Conservation (phyloP, 2,329 filamentous ascomycete genomes). For the Fusarium torreyae region DNA sequence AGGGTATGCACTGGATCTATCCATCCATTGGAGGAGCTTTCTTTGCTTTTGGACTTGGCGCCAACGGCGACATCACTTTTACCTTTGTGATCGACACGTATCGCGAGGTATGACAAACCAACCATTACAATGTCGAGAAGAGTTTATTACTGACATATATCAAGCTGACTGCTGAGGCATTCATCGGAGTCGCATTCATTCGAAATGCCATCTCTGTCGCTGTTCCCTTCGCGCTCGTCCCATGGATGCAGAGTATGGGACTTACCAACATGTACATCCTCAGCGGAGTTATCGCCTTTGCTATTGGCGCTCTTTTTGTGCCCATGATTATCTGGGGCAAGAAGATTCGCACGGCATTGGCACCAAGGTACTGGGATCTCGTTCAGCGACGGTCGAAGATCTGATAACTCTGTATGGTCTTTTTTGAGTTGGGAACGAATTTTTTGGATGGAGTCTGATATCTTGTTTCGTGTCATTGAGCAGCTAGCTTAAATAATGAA, state of each 20-base stretch:
- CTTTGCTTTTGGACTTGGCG: slow-evolving; percentile 58
- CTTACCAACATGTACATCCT: slow-evolving; percentile 51
- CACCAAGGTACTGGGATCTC: slow-evolving; percentile 46
- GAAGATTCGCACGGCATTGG: slow-evolving; percentile 42
- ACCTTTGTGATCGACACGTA: slow-evolving; percentile 58
- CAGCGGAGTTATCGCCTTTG: slow-evolving; percentile 44
- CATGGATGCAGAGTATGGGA: slow-evolving; percentile 53
- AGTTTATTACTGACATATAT: background rate
- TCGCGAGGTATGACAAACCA: slow-evolving; percentile 36
- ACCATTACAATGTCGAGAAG: too few species aligned
- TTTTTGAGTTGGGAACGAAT: background rate
- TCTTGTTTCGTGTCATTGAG: too few species aligned
- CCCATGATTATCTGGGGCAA: slow-evolving; percentile 55
- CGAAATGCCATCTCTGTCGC: slow-evolving; percentile 52
- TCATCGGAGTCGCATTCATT: slow-evolving; percentile 53
- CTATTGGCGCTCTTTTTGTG: slow-evolving; percentile 45
- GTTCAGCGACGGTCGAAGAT: slow-evolving; percentile 39
- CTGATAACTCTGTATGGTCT: slow-evolving; percentile 2
- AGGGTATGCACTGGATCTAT: slow-evolving; percentile 62
- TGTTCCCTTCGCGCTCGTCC: slow-evolving; percentile 49
- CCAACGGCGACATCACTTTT: slow-evolving; percentile 56
- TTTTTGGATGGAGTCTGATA: too few species aligned
- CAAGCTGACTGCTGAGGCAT: slow-evolving; percentile 48
- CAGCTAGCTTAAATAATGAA: too few species aligned
- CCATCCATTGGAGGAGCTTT: slow-evolving; percentile 56